These are phyloP conservation scores for Colletotrichum noveboracense DNA, from an alignment of 2,329 filamentous ascomycete genomes.

Conservation along the genomic window DNA sequence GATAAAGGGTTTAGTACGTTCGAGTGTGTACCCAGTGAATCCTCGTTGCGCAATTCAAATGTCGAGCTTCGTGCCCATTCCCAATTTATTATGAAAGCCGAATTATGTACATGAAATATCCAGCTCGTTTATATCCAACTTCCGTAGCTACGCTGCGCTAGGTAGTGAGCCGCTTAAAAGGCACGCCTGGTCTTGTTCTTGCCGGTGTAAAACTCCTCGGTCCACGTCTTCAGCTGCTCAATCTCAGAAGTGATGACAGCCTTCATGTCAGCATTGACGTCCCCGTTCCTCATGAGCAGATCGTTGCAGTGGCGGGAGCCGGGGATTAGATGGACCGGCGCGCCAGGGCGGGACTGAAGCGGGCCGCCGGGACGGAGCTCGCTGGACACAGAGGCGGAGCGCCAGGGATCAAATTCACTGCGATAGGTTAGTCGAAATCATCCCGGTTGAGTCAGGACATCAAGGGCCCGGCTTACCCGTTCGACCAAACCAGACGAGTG, in stretches of 20 bases:
- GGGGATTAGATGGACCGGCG: slow-evolving; percentile 58
- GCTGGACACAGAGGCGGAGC: slow-evolving; percentile 56
- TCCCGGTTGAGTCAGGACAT: no score
- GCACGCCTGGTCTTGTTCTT: neutral
- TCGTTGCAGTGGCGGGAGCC: slow-evolving; percentile 63
- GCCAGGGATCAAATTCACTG: slow-evolving; percentile 64
- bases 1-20: no score
- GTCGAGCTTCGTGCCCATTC: no score
- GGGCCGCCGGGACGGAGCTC: slow-evolving; percentile 60
- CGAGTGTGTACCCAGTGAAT: no score
- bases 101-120: neutral
- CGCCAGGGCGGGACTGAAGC: slow-evolving; percentile 46
- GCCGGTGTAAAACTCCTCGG: slow-evolving; percentile 49
- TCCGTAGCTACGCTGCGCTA: neutral
- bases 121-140: neutral
- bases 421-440: slow-evolving; percentile 21
- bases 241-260: slow-evolving; percentile 52
- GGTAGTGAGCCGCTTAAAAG: neutral
- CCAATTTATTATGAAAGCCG: neutral
- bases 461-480: slow-evolving; percentile 39
- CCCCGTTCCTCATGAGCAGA: slow-evolving; percentile 49
- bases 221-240: slow-evolving; percentile 57
- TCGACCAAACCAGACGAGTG: slow-evolving; percentile 61
- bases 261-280: slow-evolving; percentile 46
- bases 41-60: no score